Conservation (phyloP, 78 protist species). For the Speleostelium caveatum region DNA sequence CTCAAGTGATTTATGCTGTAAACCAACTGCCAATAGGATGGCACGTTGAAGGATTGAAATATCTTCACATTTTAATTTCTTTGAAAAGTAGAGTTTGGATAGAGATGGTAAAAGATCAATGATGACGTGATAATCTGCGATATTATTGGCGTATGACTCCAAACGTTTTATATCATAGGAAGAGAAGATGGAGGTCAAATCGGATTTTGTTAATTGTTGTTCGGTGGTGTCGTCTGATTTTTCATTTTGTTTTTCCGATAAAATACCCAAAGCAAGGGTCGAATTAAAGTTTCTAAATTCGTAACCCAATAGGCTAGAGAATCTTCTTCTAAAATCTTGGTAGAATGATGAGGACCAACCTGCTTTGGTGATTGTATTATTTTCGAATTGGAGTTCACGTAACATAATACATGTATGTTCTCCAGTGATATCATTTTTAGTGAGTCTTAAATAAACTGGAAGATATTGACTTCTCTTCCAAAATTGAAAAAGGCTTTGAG, state of each 20-base stretch:
- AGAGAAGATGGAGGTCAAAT: constrained; percentile 60
- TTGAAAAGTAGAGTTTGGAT: constrained; percentile 83
- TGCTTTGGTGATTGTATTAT: constrained; percentile 7
- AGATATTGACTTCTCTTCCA: constrained; percentile 89
- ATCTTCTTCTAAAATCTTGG: constrained; percentile 55
- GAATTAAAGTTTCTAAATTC: constrained; percentile 49
- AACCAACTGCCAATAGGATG: constrained; percentile 92
- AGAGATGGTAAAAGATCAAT: constrained; percentile 94
- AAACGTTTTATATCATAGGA: constrained; percentile 94
- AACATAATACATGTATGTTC: constrained; percentile 98
- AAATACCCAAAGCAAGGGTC: constrained; percentile 17
- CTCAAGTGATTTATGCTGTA: constrained; percentile 90
- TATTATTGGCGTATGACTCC: constrained; percentile 73
- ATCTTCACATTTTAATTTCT: constrained; percentile 28
- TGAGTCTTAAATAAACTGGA: constrained; percentile 90
- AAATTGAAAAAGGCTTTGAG: constrained; percentile 89
- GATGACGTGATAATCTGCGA: constrained; percentile 94
- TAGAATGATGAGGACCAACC: constrained; percentile 59
- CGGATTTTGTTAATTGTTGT: constrained; percentile 6
- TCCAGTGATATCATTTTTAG: constrained; percentile 97
- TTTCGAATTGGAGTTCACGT: constrained; percentile 6
- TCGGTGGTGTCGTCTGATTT: not conserved
- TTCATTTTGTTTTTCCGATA: not conserved
- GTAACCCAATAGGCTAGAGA: constrained; percentile 28
- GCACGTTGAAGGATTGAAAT: constrained; percentile 88